A percentile compares a stretch with the other conserved stretches of the same genome.
phyloP scores from a whole-genome alignment of 2,329 filamentous ascomycete species.

The Fusarium continuum region DNA sequence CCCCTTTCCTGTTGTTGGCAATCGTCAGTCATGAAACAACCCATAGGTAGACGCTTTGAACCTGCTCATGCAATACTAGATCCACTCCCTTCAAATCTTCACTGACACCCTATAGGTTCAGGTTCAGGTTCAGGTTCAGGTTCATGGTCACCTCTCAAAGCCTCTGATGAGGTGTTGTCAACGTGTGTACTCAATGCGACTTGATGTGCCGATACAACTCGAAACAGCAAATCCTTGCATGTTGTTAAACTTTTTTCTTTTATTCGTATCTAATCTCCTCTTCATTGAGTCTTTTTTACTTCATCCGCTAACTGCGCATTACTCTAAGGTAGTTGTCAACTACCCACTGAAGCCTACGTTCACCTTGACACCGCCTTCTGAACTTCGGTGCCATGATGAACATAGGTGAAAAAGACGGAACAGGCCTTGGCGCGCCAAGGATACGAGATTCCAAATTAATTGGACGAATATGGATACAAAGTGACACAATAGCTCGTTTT shows the following conservation, averaged over 20 bases:
- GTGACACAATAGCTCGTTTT: slow-evolving; percentile 21
- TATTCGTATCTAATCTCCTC: slow-evolving; percentile 2
- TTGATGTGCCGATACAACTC: slow-evolving; percentile 37
- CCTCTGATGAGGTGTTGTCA: slow-evolving; percentile 40
- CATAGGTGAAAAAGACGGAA: slow-evolving; percentile 11
- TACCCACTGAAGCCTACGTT: neutral
- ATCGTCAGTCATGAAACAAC: slow-evolving; percentile 29
- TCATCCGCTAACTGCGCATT: neutral
- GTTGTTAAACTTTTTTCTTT: slow-evolving; percentile 19
- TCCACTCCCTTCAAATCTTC: neutral
- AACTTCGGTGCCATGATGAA: slow-evolving; percentile 1
- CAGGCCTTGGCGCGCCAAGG: neutral
- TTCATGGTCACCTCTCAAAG: neutral
- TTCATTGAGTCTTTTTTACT: neutral
- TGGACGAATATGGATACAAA: neutral
- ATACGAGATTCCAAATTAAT: slow-evolving; percentile 11
- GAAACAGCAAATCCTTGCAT: slow-evolving; percentile 21
- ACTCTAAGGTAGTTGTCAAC: neutral
- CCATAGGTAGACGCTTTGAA: slow-evolving; percentile 21
- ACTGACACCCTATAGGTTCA: neutral
- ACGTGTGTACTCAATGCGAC: slow-evolving; percentile 27
- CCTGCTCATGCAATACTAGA: slow-evolving; percentile 22
- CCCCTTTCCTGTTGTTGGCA: slow-evolving; percentile 18
- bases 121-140: no score
- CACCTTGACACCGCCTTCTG: slow-evolving; percentile 15